phyloP scores from a whole-genome alignment of 148 eudicot genomes.

The Cornus kousa region DNA sequence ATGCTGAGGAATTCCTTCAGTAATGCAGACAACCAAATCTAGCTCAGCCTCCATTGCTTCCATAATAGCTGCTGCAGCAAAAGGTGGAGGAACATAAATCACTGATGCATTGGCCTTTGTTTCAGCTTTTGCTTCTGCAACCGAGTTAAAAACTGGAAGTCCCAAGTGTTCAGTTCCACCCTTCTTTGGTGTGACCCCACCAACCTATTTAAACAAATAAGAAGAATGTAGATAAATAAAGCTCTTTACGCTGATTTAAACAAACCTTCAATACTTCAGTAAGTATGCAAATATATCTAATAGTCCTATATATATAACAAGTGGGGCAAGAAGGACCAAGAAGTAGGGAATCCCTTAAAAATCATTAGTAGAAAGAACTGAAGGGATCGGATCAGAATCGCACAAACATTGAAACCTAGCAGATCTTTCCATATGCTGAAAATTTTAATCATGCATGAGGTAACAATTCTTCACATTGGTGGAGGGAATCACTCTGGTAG shows the following conservation, averaged over 20 bases:
- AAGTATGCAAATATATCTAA: background rate
- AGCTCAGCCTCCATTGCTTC: slow-evolving; percentile 94
- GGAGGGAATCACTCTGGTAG: too few species aligned
- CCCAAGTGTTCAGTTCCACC: slow-evolving; percentile 98
- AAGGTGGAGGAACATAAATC: slow-evolving; percentile 94
- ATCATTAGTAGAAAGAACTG: background rate
- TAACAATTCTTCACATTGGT: too few species aligned
- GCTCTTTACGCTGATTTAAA: background rate
- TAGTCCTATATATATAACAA: too few species aligned
- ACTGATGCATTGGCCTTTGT: slow-evolving; percentile 97
- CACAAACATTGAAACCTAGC: too few species aligned
- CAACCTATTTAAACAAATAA: slow-evolving; percentile 53
- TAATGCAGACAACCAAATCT: slow-evolving; percentile 92
- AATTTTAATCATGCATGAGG: too few species aligned
- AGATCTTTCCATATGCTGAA: too few species aligned
- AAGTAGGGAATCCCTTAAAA: background rate
- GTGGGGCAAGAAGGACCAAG: background rate
- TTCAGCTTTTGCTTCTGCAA: slow-evolving; percentile 93
- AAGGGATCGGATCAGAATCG: background rate
- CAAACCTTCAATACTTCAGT: background rate
- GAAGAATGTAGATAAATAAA: background rate
- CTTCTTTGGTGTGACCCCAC: slow-evolving; percentile 95
- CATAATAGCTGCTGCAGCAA: slow-evolving; percentile 95
- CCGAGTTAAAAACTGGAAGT: slow-evolving; percentile 89
- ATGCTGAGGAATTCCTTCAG: slow-evolving; percentile 99